Base-by-base conservation (phyloP, 257 asterid genomes). In the Ligustrum vulgare region DNA sequence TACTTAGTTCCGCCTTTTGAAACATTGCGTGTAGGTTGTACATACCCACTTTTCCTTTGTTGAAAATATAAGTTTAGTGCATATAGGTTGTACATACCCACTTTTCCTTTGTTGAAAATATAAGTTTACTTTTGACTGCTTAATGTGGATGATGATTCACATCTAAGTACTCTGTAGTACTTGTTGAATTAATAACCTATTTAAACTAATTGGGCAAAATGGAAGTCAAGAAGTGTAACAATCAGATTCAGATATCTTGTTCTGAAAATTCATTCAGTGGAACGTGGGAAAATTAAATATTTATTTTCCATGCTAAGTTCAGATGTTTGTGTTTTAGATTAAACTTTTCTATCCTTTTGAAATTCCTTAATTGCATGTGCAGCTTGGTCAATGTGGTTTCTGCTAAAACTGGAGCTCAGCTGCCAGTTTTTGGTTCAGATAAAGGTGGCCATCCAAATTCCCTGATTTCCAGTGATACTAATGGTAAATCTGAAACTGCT, bases 341-440 rank as follows among this genome's bases (percentile, higher is more conserved):
- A 43, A 25, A 51, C 45, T 67, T 62, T 68, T 69, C 41, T 32
- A 68, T 74, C 10, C 28, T 65, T 37, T 67, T 69, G 56, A 74
- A 72, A 11, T 62, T 16, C 58, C 70, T 68, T 78, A 36, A 47
- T 71, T 68, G 74, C 67, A 36, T 76, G 32, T 79, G 85, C 97
- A 90, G 98, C 82, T 69, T 80, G 76, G 73, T 64, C 66, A 72
- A 67, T 63, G 41, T 33, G 33, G 63, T 33, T 71, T 79, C 89
- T 31, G 64, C 67, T 73, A 71, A 85, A 63, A 56, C 78, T 70
- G 83, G 70, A 79, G 77, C 75, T 75, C 60, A 60, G 58, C 68
- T 62, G 43, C 67, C 73, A 77, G 65, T 78, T 72, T 71, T 81
- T 0, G 86, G 36, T 63, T 75, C 82, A 20, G 89, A 78, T 41